These are phyloP conservation scores for Pistacia integerrima DNA, from an alignment of 345 rosid species.

Conservation along the genomic window DNA sequence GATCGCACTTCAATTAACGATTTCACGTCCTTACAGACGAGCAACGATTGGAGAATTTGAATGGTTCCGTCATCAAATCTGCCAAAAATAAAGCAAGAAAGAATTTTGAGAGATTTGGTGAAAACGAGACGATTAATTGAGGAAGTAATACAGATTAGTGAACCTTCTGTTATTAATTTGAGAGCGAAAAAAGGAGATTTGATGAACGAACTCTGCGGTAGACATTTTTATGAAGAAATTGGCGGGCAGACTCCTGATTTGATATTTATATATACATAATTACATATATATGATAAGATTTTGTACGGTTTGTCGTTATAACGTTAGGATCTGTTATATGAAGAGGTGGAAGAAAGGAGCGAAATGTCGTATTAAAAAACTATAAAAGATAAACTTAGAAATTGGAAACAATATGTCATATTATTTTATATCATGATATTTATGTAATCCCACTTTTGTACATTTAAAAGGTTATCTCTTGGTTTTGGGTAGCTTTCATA, in stretches of 20 bases:
- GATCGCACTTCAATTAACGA: slow-evolving; percentile 46
- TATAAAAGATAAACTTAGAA: too few species aligned
- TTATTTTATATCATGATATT: too few species aligned
- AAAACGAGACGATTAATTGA: slow-evolving; percentile 7
- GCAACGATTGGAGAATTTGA: slow-evolving; percentile 54
- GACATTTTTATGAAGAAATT: neutral
- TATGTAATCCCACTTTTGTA: too few species aligned
- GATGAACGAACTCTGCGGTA: slow-evolving; percentile 15
- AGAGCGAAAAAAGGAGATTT: slow-evolving; percentile 46
- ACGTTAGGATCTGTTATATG: too few species aligned
- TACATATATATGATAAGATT: too few species aligned
- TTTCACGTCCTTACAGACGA: slow-evolving; percentile 53
- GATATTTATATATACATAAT: too few species aligned
- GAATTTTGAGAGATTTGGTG: neutral
- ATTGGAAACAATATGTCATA: too few species aligned
- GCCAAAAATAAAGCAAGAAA: slow-evolving; percentile 18
- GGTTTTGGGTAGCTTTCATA: too few species aligned
- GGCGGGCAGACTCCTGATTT: neutral
- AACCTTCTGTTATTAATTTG: slow-evolving; percentile 58
- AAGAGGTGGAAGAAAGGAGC: too few species aligned
- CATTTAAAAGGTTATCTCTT: too few species aligned
- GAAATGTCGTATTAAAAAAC: too few species aligned
- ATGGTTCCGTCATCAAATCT: slow-evolving; percentile 67
- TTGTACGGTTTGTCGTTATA: too few species aligned
- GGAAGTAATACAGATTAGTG: neutral